Conservation (phyloP, 2,329 filamentous ascomycete genomes). For the Tolypocladium album region DNA sequence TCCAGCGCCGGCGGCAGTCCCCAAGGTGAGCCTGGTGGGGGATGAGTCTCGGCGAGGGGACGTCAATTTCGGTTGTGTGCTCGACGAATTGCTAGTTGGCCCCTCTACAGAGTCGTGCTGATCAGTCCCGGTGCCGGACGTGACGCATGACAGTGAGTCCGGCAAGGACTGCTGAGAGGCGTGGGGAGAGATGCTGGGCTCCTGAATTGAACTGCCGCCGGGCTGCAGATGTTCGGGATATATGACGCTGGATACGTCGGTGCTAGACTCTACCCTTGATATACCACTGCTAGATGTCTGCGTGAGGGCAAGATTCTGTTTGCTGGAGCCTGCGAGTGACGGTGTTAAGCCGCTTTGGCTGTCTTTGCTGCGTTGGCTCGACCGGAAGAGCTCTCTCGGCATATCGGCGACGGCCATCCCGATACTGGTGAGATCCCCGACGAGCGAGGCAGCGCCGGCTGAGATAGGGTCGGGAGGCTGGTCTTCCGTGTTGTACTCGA, state of each 20-base stretch:
- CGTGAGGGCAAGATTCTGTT: neutral
- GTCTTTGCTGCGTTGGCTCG: conserved; percentile 13
- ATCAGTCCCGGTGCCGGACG: neutral
- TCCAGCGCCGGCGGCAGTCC: conserved; percentile 53
- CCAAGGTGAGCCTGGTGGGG: conserved; percentile 24
- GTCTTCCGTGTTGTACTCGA: conserved; percentile 67
- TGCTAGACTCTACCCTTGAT: conserved; percentile 3
- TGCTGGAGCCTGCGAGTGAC: conserved; percentile 1
- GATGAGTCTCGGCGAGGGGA: conserved; percentile 9
- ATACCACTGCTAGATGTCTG: conserved; percentile 1
- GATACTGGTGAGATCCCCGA: conserved; percentile 75
- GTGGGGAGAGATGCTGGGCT: neutral
- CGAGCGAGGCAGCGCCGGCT: conserved; percentile 63
- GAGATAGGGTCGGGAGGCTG: conserved; percentile 73
- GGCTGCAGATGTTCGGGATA: neutral
- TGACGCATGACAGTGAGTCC: neutral
- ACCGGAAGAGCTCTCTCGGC: conserved; percentile 45
- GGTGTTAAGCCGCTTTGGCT: neutral
- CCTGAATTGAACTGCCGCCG: neutral
- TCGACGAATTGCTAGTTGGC: conserved; percentile 1
- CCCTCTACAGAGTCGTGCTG: neutral
- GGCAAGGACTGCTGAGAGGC: neutral
- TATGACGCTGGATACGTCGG: neutral
- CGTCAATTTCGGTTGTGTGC: conserved; percentile 6
- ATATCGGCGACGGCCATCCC: conserved; percentile 75